A percentile compares a stretch with the other conserved stretches of the same genome.
phyloP scores from a whole-genome alignment of 257 asterid species.

The Solanum piurae region DNA sequence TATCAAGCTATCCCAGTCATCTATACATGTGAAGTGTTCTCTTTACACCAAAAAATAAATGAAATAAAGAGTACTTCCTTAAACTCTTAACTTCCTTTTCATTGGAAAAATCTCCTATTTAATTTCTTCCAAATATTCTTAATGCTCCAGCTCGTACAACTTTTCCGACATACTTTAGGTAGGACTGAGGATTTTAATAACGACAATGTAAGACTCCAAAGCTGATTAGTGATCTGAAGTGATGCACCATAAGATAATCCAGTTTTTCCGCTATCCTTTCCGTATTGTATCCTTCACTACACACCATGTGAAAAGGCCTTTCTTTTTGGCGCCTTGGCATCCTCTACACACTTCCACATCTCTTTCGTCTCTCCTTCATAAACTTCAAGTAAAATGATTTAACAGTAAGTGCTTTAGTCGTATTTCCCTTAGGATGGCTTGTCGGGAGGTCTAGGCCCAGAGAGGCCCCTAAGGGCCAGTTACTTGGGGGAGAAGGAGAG shows the following conservation, averaged over 20 bases:
- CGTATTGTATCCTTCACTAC: not conserved
- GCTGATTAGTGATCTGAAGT: not conserved
- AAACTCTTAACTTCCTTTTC: not conserved
- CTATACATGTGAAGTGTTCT: not conserved
- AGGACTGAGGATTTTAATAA: not conserved
- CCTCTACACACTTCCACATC: not conserved
- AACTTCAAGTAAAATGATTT: not conserved
- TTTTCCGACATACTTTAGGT: not conserved
- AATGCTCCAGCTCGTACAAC: not conserved
- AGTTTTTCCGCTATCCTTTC: not conserved
- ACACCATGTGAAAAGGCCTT: not conserved
- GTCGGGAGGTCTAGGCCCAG: not conserved
- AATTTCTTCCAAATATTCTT: not conserved
- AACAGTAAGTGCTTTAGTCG: not conserved
- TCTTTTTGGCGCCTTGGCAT: not conserved
- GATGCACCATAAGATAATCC: not conserved
- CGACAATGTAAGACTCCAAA: not conserved
- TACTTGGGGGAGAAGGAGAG: not conserved
- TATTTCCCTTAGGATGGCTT: not conserved
- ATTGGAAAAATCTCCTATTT: not conserved
- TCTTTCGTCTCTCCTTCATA: not conserved
- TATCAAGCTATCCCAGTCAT: not conserved
- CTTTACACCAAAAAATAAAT: not conserved
- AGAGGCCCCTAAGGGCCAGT: not conserved
- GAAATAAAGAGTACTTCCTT: not conserved